Evolutionary conservation across 352 stramenopile genomes (phyloP).

Genomic region (Globisporangium nodosum): DNA sequence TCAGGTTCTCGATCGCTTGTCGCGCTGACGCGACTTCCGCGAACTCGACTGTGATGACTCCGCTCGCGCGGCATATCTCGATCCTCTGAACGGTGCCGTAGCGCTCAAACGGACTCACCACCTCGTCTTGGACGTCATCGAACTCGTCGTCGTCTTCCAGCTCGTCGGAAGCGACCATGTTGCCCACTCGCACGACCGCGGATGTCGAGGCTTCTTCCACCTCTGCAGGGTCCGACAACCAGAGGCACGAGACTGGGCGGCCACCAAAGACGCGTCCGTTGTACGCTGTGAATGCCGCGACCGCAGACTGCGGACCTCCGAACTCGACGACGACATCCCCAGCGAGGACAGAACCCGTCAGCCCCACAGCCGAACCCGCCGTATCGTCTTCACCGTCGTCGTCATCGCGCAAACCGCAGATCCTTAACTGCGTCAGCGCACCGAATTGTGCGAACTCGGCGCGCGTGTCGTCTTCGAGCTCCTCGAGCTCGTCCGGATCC

Average conservation of each 20-base stretch:
- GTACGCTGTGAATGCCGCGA: slow-evolving; percentile 6
- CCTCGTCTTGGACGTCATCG: slow-evolving; percentile 7
- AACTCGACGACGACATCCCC: slow-evolving; percentile 12
- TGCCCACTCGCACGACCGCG: neutral
- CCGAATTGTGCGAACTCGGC: slow-evolving; percentile 25
- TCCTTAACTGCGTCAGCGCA: slow-evolving; percentile 13
- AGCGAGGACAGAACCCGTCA: neutral
- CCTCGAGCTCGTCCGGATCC: slow-evolving; percentile 44
- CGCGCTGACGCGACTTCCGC: neutral
- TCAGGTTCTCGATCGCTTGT: neutral
- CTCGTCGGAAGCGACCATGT: slow-evolving; percentile 11
- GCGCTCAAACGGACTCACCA: neutral
- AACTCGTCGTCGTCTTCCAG: slow-evolving; percentile 9
- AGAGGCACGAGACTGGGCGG: slow-evolving; percentile 5
- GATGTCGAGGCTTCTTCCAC: neutral
- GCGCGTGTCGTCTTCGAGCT: slow-evolving; percentile 33
- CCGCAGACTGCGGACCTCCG: neutral
- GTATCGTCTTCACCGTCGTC: neutral
- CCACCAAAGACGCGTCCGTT: slow-evolving; percentile 6
- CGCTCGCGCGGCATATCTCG: slow-evolving; percentile 3
- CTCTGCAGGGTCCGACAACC: neutral
- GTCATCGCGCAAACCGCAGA: slow-evolving; percentile 6
- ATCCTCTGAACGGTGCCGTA: neutral
- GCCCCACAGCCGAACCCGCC: neutral
- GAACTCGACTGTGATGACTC: slow-evolving; percentile 4